Percentiles rank a stretch among this genome's conserved stretches.
phyloP scores from a whole-genome alignment of 768 basidiomycete species.

The Termitomyces sp. region DNA sequence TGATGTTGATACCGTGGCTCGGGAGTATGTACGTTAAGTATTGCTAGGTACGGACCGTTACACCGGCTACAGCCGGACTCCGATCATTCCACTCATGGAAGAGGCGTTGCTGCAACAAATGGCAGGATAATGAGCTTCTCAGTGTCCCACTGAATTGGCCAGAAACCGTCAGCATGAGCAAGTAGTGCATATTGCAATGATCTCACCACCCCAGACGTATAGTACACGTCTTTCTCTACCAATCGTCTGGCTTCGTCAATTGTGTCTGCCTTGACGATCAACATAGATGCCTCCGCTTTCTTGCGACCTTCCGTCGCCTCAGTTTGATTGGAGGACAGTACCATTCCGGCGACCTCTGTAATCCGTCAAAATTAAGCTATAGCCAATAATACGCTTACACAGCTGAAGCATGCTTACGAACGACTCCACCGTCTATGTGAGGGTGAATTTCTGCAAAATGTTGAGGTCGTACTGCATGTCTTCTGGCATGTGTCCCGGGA shows the following conservation, averaged over 20 bases:
- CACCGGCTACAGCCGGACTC: constrained; percentile 1
- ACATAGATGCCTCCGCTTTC: constrained; percentile 44
- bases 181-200: not conserved
- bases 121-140: constrained; percentile 49
- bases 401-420: constrained; percentile 27
- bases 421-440: constrained; percentile 30
- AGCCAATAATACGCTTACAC: not conserved
- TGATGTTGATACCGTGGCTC: constrained; percentile 7
- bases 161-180: not conserved
- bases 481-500: constrained; percentile 30
- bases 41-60: not conserved
- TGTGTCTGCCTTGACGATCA: constrained; percentile 48
- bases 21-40: not conserved
- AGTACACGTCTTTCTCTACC: constrained; percentile 31
- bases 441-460: constrained; percentile 37
- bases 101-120: constrained; percentile 30
- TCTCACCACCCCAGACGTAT: constrained; percentile 33
- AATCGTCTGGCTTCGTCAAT: constrained; percentile 32
- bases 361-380: not conserved
- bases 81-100: constrained; percentile 14
- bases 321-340: constrained; percentile 40
- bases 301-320: constrained; percentile 25
- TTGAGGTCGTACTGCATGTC: constrained; percentile 38
- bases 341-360: constrained; percentile 44
- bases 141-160: constrained; percentile 47